A percentile compares a stretch with the other conserved stretches of the same genome.
Evolutionary conservation across 768 basidiomycete genomes (phyloP).

Genomic region (Rhodocollybia butyracea): DNA sequence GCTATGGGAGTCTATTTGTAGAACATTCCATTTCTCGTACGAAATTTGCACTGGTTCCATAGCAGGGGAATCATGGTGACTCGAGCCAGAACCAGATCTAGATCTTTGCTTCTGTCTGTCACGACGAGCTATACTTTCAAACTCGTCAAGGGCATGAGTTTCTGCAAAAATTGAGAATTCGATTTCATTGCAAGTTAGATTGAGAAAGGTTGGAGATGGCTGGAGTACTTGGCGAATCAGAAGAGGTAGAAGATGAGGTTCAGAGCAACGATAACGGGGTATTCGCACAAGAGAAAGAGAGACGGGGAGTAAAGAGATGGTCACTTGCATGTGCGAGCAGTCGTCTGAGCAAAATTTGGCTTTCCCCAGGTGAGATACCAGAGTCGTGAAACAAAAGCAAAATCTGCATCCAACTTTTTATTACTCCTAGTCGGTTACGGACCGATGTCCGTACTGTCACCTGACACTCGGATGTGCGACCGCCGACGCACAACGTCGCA

Average conservation of each 20-base stretch:
- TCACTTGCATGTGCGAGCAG: constrained; percentile 32
- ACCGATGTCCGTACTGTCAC: background rate
- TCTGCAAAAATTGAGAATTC: constrained; percentile 77
- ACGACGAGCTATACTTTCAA: constrained; percentile 55
- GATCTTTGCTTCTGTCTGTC: constrained; percentile 48
- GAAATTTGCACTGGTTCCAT: constrained; percentile 65
- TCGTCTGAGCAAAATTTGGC: background rate
- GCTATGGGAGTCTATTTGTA: constrained; percentile 80
- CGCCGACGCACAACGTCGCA: background rate
- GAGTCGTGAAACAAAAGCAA: background rate
- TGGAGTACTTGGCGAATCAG: constrained; percentile 69
- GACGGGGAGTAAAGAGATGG: constrained; percentile 69
- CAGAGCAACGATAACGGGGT: constrained; percentile 64
- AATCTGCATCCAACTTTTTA: background rate
- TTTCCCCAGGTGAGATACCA: background rate
- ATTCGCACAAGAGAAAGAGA: constrained; percentile 73
- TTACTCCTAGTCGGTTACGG: background rate
- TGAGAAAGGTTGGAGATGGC: constrained; percentile 65
- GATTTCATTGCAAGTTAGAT: constrained; percentile 74
- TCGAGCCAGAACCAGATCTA: constrained; percentile 34
- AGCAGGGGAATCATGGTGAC: constrained; percentile 20
- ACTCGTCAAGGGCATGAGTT: constrained; percentile 51
- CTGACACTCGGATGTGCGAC: background rate
- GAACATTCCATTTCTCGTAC: constrained; percentile 71
- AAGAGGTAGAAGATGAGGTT: constrained; percentile 55